Conservation (phyloP, 2,329 filamentous ascomycete species). For the Colletotrichum sp. region DNA sequence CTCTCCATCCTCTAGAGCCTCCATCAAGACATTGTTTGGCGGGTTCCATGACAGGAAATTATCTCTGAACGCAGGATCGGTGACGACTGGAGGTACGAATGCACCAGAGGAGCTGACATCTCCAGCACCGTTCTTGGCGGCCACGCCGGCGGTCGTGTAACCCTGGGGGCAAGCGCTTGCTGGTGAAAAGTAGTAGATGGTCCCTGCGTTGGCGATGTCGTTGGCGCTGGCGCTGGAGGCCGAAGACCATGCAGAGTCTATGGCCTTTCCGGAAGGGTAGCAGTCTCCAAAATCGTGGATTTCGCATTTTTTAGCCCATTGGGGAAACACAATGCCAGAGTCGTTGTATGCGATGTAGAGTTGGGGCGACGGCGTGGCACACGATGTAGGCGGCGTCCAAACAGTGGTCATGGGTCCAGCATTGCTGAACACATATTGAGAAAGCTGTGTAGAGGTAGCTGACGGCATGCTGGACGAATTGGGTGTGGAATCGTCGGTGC, state of each 20-base stretch:
- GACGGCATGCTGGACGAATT: neutral
- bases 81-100: neutral
- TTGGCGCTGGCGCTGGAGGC: too few species aligned
- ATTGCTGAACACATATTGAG: neutral
- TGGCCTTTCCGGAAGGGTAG: slow-evolving; percentile 22
- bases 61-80: too few species aligned
- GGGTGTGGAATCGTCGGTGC: neutral
- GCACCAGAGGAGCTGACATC: neutral
- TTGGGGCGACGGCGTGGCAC: neutral
- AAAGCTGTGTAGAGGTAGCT: neutral
- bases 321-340: rapidly evolving
- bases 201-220: neutral
- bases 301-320: slow-evolving; percentile 3
- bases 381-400: slow-evolving; percentile 17
- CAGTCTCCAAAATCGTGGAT: slow-evolving; percentile 20
- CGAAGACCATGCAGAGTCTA: slow-evolving; percentile 7
- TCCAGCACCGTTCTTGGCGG: neutral
- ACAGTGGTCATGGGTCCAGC: slow-evolving; percentile 24
- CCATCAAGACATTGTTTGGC: neutral
- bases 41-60: too few species aligned
- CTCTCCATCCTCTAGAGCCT: neutral
- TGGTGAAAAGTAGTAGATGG: slow-evolving; percentile 27
- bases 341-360: neutral
- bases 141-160: slow-evolving; percentile 28
- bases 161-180: slow-evolving; percentile 27